These are phyloP conservation scores for Trichoderma virens DNA, from an alignment of 495 filamentous ascomycete genomes.

Conservation along the genomic window DNA sequence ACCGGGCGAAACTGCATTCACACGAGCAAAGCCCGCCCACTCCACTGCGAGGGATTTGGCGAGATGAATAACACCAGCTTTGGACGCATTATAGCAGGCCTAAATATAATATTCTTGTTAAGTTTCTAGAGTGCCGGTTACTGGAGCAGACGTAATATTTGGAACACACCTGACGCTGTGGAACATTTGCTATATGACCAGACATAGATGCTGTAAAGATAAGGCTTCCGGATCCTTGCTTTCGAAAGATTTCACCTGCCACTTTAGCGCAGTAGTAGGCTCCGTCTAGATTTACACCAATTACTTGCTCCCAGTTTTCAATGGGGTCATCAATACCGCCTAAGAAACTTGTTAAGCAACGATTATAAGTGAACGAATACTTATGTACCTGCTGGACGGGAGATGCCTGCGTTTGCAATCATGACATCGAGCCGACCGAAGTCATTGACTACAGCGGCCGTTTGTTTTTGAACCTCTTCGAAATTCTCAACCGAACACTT, in stretches of 20 bases:
- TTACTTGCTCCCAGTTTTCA: not conserved
- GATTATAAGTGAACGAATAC: not conserved
- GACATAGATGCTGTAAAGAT: not conserved
- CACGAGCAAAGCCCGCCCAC: constrained; percentile 78
- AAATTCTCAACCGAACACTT: not conserved
- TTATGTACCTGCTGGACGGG: not conserved
- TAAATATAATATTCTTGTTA: not conserved
- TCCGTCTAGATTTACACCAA: not conserved
- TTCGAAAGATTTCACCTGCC: not conserved
- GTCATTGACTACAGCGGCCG: not conserved
- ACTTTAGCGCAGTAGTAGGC: not conserved
- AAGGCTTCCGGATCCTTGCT: not conserved
- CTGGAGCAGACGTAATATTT: not conserved
- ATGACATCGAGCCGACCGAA: not conserved
- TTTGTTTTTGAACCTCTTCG: not conserved
- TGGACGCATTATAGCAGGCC: not conserved
- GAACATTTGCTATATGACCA: not conserved
- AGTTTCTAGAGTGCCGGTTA: not conserved
- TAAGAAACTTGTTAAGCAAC: not conserved
- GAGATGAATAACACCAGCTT: not conserved
- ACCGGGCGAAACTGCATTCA: constrained; percentile 75
- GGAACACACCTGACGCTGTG: not conserved
- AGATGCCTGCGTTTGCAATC: not conserved
- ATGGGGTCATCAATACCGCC: not conserved
- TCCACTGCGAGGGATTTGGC: constrained; percentile 73